These are phyloP conservation scores for Sclerotinia nivalis DNA, from an alignment of 2,329 filamentous ascomycete genomes.

Conservation along the genomic window DNA sequence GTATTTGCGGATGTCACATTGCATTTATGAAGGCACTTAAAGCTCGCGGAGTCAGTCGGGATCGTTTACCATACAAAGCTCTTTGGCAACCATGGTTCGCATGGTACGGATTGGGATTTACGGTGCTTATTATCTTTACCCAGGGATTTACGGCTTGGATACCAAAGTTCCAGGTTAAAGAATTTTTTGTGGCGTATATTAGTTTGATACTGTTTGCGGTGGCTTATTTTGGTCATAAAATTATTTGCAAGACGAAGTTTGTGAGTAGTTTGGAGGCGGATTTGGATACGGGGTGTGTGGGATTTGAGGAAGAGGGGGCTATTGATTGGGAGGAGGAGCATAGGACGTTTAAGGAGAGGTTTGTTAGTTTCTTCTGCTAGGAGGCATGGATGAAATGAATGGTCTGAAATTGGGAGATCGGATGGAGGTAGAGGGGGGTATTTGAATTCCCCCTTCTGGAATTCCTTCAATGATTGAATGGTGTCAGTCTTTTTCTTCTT, in stretches of 20 bases:
- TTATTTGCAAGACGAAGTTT: constrained; percentile 42
- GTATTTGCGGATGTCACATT: constrained; percentile 64
- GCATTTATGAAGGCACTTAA: constrained; percentile 63
- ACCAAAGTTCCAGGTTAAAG: constrained; percentile 54
- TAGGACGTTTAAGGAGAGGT: neutral
- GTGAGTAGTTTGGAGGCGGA: constrained; percentile 46
- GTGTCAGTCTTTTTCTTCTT: neutral
- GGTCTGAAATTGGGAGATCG: neutral
- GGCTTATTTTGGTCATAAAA: constrained; percentile 62
- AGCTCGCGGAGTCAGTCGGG: constrained; percentile 57
- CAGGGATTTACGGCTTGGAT: constrained; percentile 71
- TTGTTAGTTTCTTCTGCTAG: constrained; percentile 16
- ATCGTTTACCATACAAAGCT: constrained; percentile 60
- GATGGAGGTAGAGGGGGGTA: constrained; percentile 18
- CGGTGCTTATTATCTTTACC: constrained; percentile 62
- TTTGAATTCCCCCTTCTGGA: constrained; percentile 20
- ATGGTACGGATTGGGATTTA: constrained; percentile 67
- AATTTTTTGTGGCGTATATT: constrained; percentile 66
- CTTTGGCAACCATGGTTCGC: constrained; percentile 64
- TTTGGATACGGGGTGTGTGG: constrained; percentile 45
- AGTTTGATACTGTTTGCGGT: constrained; percentile 64
- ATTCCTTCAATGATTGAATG: constrained; percentile 13
- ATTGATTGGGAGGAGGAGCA: neutral
- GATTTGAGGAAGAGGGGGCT: neutral
- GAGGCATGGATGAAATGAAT: neutral